Evolutionary conservation across 2,329 filamentous ascomycete species (phyloP), one percentile per base, ranked within the genome.

Genomic region (Colletotrichum sp.): DNA sequence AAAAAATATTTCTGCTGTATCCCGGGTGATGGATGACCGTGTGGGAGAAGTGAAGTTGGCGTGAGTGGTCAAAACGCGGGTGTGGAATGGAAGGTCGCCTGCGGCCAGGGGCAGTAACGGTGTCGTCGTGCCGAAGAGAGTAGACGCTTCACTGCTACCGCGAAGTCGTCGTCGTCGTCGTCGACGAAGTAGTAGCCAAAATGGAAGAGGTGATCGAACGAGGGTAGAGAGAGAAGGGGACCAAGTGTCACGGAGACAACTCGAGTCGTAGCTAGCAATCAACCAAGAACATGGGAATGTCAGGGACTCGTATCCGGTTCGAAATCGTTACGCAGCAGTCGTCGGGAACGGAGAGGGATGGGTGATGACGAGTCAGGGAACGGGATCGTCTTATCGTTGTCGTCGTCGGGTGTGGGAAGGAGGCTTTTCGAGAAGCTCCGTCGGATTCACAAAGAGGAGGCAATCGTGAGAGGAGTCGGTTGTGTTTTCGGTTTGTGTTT

Each of bases 31-130:
- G 27, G 65, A 59, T 65, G 75, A 78, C 78, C 77, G 66, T 75
- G 7, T 51, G 8, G 33, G 27, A 16, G 18, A 57, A 58, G 58
- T 18, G 62, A 72, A n/a, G n/a, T 76, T 71, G 76, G 61, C 73
- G 79, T 77, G 75, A 75, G 27, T 18, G 34, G 57, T 38, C 57
- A 79, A 83, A 81, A 80, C 83, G 82, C 80, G 80, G 81, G 81
- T 81, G 82, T 80, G 79, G 81, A 83, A 87, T 80, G 78, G 79
- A 84, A 87, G 88, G 89, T 88, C 88, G 89, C 89, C 89, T 87
- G 89, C 88, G 88, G 85, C 89, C 88, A 81, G 78, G 29, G 79
- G 79, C 81, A 80, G 79, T 82, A 78, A 84, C 80, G 83, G 85
- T 79, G 54, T 58, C 82, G 79, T 82, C 79, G 82, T 81, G 81